Evolutionary conservation across 1,284 basidiomycete species (phyloP), one percentile per base, ranked within the genome.

Genomic region (Tilletia horrida): DNA sequence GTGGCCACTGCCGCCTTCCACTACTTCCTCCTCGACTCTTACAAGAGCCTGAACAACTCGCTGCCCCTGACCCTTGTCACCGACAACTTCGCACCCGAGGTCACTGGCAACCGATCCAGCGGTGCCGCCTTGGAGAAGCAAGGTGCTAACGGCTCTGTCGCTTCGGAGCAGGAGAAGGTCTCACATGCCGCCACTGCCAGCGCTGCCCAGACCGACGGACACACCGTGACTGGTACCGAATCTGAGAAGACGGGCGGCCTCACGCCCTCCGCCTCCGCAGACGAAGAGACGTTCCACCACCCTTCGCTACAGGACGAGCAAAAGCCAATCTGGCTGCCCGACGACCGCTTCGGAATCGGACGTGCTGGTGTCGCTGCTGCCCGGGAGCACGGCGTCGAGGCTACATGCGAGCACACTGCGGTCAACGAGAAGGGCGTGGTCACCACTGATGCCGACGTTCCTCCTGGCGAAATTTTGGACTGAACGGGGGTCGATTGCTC

Each of bases 1-100:
- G 83, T 88, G 14, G 75, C 91, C 71, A 95, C 93, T 2, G 88
- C 91, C 74, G 82, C 88, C 83, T 63, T 83, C 66, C 66, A 77
- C 72, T 68, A 69, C 71, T 67, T 71, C 79, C 83, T 71, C 82
- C 82, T 64, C 83, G 81, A 70, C 66, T 71, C 76, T 75, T 75
- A 73, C 68, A 69, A 66, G 62, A 45, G 67, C 69, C 71, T 79
- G 48, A 70, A 74, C 67, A 78, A 73, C 29, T 72, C 73, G 29
- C 65, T 76, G 43, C 76, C 77, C 4, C 70, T 79, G 44, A 67
- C 76, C 35, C 72, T 79, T 47, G 71, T 72, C 45, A 63, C 50
- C 50, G 61, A 63, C 11, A 40, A 25, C 29, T 45, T 50, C 44
- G 29, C 63, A 21, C 29, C 63, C 14, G 31, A 48, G 25, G 25